phyloP scores from a whole-genome alignment of 345 rosid genomes.

The Moricandia moricandioides region DNA sequence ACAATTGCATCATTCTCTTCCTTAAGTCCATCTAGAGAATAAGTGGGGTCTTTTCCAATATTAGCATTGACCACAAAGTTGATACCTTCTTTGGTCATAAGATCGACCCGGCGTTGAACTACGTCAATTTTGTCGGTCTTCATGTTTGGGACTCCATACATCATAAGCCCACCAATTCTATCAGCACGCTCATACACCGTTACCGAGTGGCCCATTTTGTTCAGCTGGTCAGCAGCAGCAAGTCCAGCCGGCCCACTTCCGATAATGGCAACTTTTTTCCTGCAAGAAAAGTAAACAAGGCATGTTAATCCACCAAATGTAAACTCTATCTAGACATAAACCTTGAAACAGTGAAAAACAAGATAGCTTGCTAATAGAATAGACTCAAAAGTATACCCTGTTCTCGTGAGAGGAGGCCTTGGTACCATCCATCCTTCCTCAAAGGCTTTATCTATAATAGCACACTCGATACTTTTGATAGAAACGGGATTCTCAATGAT shows the following conservation, averaged over 20 bases:
- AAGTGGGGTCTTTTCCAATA: conserved; percentile 74
- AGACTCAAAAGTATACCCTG: conserved; percentile 59
- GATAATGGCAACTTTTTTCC: conserved; percentile 78
- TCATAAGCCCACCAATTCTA: conserved; percentile 98
- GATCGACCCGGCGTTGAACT: conserved; percentile 89
- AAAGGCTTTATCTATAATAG: conserved; percentile 92
- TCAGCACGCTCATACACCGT: conserved; percentile 98
- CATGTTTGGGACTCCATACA: conserved; percentile 99
- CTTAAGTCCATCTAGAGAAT: conserved; percentile 67
- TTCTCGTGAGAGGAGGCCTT: conserved; percentile 76
- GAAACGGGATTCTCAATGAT: conserved; percentile 99
- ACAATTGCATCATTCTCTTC: conserved; percentile 81
- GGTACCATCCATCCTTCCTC: conserved; percentile 99
- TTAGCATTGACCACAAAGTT: conserved; percentile 87
- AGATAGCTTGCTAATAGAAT: neutral
- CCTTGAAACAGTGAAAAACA: neutral
- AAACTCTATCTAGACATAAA: neutral
- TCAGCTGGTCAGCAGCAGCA: conserved; percentile 98
- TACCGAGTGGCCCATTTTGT: conserved; percentile 89
- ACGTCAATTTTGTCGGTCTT: conserved; percentile 88
- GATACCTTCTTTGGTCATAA: conserved; percentile 88
- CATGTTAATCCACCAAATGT: neutral
- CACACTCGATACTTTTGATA: conserved; percentile 85
- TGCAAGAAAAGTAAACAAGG: conserved; percentile 33
- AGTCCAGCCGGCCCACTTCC: conserved; percentile 99